Conservation (phyloP, 768 basidiomycete genomes). For the Kwoniella newhampshirensis region DNA sequence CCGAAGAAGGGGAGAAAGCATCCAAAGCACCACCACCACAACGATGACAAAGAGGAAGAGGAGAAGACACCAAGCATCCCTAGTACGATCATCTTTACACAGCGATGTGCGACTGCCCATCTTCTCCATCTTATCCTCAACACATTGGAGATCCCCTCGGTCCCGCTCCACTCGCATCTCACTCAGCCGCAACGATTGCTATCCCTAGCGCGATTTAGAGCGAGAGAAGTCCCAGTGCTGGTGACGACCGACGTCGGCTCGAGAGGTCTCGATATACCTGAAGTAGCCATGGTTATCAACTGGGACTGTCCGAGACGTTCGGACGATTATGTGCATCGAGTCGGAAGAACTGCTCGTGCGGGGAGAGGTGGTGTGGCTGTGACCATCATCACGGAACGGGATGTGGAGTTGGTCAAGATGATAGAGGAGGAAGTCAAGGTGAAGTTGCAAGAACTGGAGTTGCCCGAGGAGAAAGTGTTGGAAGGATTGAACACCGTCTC, state of each 20-base stretch:
- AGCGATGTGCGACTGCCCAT: conserved; percentile 84
- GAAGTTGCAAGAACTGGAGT: conserved; percentile 67
- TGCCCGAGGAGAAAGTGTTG: conserved; percentile 78
- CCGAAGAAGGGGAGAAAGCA: conserved; percentile 34
- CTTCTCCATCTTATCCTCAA: conserved; percentile 72
- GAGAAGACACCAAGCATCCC: conserved; percentile 66
- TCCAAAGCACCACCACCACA: conserved; percentile 33
- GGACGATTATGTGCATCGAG: conserved; percentile 95
- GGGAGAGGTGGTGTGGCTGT: conserved; percentile 86
- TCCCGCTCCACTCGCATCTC: conserved; percentile 87
- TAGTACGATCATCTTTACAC: conserved; percentile 90
- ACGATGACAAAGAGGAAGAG: conserved; percentile 59
- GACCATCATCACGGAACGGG: conserved; percentile 91
- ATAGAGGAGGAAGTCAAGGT: conserved; percentile 91
- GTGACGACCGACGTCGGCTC: conserved; percentile 94
- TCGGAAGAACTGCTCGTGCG: conserved; percentile 86
- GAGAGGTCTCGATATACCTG: conserved; percentile 91
- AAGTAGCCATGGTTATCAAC: conserved; percentile 93
- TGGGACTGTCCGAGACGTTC: conserved; percentile 84
- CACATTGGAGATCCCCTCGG: conserved; percentile 74
- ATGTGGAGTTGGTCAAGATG: conserved; percentile 75
- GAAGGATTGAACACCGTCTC: conserved; percentile 85
- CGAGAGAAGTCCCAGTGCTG: conserved; percentile 81
- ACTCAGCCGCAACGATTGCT: conserved; percentile 84
- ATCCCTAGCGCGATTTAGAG: conserved; percentile 81